phyloP scores from a whole-genome alignment of 163 green algal species.

The Trebouxia gelatinosa region DNA sequence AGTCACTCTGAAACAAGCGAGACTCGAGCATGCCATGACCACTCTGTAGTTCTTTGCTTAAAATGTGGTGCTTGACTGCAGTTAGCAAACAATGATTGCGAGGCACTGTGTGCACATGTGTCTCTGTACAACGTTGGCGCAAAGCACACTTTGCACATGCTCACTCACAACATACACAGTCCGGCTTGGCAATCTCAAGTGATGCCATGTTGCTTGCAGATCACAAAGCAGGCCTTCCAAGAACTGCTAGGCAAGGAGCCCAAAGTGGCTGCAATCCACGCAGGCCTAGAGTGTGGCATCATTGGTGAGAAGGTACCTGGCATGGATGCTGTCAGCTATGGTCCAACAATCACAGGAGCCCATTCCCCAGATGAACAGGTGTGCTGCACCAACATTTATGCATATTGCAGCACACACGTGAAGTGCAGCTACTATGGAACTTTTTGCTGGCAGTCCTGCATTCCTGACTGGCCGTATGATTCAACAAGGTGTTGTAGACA shows the following conservation, averaged over 20 bases:
- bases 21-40: no score
- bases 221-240: constrained; percentile 37
- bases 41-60: not conserved
- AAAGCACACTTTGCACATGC: not conserved
- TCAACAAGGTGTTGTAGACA: no score
- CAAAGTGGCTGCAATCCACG: constrained; percentile 46
- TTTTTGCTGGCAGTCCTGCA: no score
- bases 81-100: no score
- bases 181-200: not conserved
- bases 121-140: no score
- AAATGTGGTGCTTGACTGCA: not conserved
- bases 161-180: not conserved
- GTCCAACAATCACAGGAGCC: constrained; percentile 76
- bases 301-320: constrained; percentile 65
- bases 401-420: no score
- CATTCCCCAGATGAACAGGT: constrained; percentile 75
- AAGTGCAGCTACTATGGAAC: no score
- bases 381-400: no score
- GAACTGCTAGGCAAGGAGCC: constrained; percentile 36
- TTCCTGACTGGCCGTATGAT: no score
- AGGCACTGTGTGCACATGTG: no score
- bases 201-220: not conserved
- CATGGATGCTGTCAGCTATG: constrained; percentile 63
- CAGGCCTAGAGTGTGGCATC: constrained; percentile 82
- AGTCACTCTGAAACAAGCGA: no score